phyloP scores from a whole-genome alignment of 1,284 basidiomycete genomes.

The Tremellales sp. region DNA sequence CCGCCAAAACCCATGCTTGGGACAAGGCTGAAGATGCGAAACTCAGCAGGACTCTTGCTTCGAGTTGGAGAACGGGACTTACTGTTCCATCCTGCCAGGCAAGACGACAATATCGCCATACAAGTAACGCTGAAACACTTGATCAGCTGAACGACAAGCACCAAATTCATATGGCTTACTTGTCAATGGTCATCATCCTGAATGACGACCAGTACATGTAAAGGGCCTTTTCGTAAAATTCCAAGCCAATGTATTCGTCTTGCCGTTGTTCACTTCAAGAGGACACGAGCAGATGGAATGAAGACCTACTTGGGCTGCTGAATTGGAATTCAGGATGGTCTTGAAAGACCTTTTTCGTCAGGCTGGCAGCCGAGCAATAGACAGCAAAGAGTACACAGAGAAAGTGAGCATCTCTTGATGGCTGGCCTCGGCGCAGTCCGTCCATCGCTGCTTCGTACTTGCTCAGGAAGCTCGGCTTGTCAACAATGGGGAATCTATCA shows the following conservation, averaged over 20 bases:
- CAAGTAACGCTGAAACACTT: conserved; percentile 10
- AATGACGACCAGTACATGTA: conserved; percentile 13
- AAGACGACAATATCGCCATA: conserved; percentile 9
- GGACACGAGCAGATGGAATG: too few species aligned
- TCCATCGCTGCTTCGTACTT: conserved; percentile 4
- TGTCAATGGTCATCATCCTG: conserved; percentile 10
- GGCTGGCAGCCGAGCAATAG: conserved; percentile 10
- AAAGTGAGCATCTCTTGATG: conserved; percentile 6
- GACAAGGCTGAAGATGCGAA: conserved; percentile 3
- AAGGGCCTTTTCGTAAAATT: conserved; percentile 14
- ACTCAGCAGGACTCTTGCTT: background rate
- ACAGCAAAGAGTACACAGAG: conserved; percentile 15
- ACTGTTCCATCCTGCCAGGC: conserved; percentile 18
- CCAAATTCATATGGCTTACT: background rate
- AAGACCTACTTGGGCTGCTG: conserved; percentile 7
- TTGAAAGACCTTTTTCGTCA: conserved; percentile 8
- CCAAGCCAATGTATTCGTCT: conserved; percentile 13
- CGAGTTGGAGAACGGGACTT: background rate
- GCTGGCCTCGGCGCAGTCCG: conserved; percentile 1
- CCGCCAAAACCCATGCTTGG: conserved; percentile 71
- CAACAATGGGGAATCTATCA: conserved; percentile 5
- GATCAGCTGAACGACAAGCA: background rate
- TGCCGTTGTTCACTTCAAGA: background rate
- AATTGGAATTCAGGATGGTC: conserved; percentile 8
- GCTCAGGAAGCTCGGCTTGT: conserved; percentile 1